phyloP scores from a whole-genome alignment of 345 rosid genomes.

The Sisymbrium irio region DNA sequence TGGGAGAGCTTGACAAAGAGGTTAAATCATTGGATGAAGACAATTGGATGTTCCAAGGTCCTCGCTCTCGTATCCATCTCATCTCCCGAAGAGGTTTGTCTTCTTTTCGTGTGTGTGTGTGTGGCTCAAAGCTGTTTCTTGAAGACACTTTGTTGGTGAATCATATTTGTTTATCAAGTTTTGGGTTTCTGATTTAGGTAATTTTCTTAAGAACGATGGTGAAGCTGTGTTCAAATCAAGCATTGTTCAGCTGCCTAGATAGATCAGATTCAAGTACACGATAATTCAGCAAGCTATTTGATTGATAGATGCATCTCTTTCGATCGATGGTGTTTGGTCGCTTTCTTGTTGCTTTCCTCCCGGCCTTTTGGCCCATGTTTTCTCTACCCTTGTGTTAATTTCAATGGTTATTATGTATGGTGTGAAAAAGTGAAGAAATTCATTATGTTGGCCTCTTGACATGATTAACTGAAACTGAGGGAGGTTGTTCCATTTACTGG shows the following conservation, averaged over 20 bases:
- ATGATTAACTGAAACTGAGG: no score
- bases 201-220: conserved; percentile 18
- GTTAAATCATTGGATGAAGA: conserved; percentile 91
- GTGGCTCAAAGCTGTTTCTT: no score
- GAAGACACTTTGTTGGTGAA: neutral
- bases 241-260: conserved; percentile 24
- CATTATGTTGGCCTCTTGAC: no score
- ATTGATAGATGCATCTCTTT: neutral
- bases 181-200: conserved; percentile 17
- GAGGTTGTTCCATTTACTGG: no score
- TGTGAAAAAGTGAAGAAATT: no score
- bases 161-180: neutral
- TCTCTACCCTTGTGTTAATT: no score
- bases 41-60: conserved; percentile 90
- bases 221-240: conserved; percentile 14
- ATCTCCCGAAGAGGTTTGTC: conserved; percentile 56
- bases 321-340: neutral
- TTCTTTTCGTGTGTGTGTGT: no score
- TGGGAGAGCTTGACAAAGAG: conserved; percentile 68
- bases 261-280: neutral
- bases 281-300: neutral
- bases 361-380: no score
- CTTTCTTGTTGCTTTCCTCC: no score
- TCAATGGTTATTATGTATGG: no score
- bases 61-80: conserved; percentile 81